These are phyloP conservation scores for Arxiozyma heterogenica DNA, from an alignment of 1,139 yeast genomes.

Conservation along the genomic window DNA sequence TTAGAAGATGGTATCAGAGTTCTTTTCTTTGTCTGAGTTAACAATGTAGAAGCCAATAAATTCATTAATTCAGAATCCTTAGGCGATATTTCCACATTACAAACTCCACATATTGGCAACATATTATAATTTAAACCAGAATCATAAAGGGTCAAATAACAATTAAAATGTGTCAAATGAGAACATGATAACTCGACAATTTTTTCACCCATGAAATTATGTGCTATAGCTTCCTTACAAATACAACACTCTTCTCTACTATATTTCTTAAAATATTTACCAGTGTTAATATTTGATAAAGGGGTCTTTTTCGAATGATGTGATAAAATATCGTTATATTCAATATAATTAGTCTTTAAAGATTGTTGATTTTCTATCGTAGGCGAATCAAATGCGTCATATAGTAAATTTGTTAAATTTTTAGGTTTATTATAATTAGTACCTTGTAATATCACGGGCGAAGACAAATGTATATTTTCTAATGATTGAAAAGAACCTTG, in stretches of 20 bases:
- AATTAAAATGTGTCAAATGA: conserved; percentile 26
- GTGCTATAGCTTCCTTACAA: conserved; percentile 31
- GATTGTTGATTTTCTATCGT: not conserved
- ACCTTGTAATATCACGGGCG: conserved; percentile 7
- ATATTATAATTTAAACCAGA: conserved; percentile 7
- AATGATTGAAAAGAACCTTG: conserved; percentile 1
- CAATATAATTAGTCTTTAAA: not conserved
- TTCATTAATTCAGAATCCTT: conserved; percentile 23
- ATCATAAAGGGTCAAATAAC: conserved; percentile 19
- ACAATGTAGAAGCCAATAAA: conserved; percentile 19
- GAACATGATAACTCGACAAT: conserved; percentile 30
- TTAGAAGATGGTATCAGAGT: not conserved
- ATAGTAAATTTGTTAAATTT: conserved; percentile 3
- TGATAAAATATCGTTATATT: conserved; percentile 16
- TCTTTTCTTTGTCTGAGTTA: conserved; percentile 7
- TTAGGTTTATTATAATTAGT: not conserved
- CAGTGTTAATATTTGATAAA: conserved; percentile 1
- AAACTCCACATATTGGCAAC: conserved; percentile 24
- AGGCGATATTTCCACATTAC: conserved; percentile 19
- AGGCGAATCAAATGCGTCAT: conserved; percentile 4
- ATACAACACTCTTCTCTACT: conserved; percentile 28
- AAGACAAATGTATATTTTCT: conserved; percentile 2
- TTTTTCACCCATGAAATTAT: conserved; percentile 30
- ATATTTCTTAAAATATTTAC: conserved; percentile 18
- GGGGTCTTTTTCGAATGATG: conserved; percentile 9